A percentile compares a stretch with the other conserved stretches of the same genome.
phyloP scores from a whole-genome alignment of 805 yeast species.

The Brettanomyces sp. region DNA sequence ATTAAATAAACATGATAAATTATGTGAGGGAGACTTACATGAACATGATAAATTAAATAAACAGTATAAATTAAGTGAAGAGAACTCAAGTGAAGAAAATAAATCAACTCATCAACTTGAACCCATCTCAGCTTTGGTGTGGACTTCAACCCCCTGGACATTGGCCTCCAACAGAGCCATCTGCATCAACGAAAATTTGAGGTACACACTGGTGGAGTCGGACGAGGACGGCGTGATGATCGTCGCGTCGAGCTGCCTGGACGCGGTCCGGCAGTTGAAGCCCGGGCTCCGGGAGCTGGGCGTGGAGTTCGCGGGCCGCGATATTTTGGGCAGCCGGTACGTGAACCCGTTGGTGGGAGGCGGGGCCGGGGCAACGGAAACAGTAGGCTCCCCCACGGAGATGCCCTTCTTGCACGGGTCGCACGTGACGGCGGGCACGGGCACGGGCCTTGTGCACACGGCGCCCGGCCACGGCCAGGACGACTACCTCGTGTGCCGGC shows the following conservation, averaged over 20 bases:
- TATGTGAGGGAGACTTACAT: too few species aligned
- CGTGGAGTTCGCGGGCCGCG: slow-evolving; percentile 31
- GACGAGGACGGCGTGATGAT: slow-evolving; percentile 35
- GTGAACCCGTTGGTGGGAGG: slow-evolving; percentile 35
- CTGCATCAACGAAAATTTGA: slow-evolving; percentile 50
- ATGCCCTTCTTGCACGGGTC: slow-evolving; percentile 68
- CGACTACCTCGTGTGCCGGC: slow-evolving; percentile 67
- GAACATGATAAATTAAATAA: too few species aligned
- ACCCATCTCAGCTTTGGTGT: slow-evolving; percentile 42
- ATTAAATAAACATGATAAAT: too few species aligned
- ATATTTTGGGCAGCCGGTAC: slow-evolving; percentile 36
- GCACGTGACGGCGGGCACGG: slow-evolving; percentile 73
- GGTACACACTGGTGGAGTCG: slow-evolving; percentile 43
- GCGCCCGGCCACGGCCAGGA: slow-evolving; percentile 99
- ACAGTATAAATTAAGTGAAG: too few species aligned
- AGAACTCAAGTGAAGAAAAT: too few species aligned
- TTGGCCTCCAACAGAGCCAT: slow-evolving; percentile 80
- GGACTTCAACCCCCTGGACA: slow-evolving; percentile 99
- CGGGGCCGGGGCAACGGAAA: slow-evolving; percentile 11
- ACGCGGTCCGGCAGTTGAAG: slow-evolving; percentile 26
- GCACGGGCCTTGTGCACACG: slow-evolving; percentile 93
- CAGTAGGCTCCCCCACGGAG: background rate
- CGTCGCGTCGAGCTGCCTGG: slow-evolving; percentile 45
- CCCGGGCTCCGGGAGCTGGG: slow-evolving; percentile 15
- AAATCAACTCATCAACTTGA: too few species aligned